Evolutionary conservation across 2,329 filamentous ascomycete genomes (phyloP).

Genomic region (Orbilia quercus): DNA sequence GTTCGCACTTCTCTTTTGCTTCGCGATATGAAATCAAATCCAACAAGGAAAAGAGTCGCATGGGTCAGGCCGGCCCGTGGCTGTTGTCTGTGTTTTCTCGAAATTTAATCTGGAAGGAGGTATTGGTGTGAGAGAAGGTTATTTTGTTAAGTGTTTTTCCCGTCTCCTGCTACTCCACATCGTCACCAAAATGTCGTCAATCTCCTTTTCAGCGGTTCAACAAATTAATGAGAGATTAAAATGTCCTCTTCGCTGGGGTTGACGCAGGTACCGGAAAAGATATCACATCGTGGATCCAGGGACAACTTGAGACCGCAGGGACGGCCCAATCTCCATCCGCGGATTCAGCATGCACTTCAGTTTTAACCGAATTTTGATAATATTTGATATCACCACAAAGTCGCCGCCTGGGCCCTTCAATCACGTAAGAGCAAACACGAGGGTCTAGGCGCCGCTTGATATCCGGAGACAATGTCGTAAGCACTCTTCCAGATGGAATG

Average conservation of each 20-base stretch:
- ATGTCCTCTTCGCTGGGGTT: slow-evolving; percentile 31
- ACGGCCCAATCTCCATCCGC: slow-evolving; percentile 39
- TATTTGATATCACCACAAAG: slow-evolving; percentile 37
- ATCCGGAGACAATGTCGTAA: slow-evolving; percentile 4
- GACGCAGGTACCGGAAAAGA: slow-evolving; percentile 55
- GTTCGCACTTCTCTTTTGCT: slow-evolving; percentile 18
- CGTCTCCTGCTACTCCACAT: slow-evolving; percentile 43
- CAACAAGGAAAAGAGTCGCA: slow-evolving; percentile 38
- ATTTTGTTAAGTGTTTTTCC: slow-evolving; percentile 12
- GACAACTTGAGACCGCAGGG: slow-evolving; percentile 19
- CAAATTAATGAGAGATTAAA: slow-evolving; percentile 50
- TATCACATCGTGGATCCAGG: slow-evolving; percentile 48
- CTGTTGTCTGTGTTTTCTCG: slow-evolving; percentile 33
- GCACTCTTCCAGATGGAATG: slow-evolving; percentile 31
- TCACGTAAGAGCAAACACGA: slow-evolving; percentile 38
- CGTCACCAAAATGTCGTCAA: slow-evolving; percentile 48
- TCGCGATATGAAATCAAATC: slow-evolving; percentile 11
- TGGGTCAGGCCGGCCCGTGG: slow-evolving; percentile 20
- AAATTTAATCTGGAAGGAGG: slow-evolving; percentile 55
- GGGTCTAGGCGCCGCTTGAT: slow-evolving; percentile 25
- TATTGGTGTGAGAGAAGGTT: slow-evolving; percentile 24
- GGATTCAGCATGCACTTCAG: slow-evolving; percentile 37
- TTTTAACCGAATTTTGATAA: slow-evolving; percentile 38
- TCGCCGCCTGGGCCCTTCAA: slow-evolving; percentile 35
- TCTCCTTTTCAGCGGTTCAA: slow-evolving; percentile 36